A percentile compares a stretch with the other conserved stretches of the same genome.
Conservation (phyloP, 805 yeast genomes). For the Cyberlindnera mississippiensis region DNA sequence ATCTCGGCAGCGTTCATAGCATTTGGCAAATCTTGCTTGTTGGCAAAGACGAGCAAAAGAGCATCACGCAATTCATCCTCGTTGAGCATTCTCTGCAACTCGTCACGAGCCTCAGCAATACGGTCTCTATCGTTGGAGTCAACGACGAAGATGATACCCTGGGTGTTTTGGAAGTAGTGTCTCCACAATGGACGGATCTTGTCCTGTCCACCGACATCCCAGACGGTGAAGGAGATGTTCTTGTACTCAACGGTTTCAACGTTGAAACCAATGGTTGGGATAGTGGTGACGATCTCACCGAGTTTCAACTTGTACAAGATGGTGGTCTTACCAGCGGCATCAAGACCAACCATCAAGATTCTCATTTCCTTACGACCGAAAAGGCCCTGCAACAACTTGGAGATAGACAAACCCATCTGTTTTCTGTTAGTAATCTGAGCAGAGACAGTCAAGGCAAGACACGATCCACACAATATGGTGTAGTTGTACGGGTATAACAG, state of each 20-base stretch:
- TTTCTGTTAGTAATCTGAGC: too few relatives aligned
- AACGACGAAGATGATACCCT: slow-evolving; percentile 96
- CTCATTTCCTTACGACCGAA: slow-evolving; percentile 98
- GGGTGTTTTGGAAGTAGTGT: slow-evolving; percentile 98
- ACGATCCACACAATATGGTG: too few relatives aligned
- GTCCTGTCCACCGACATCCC: slow-evolving; percentile 99
- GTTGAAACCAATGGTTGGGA: slow-evolving; percentile 96
- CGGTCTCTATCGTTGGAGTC: slow-evolving; percentile 98
- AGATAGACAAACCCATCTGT: slow-evolving; percentile 93
- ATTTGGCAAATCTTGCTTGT: slow-evolving; percentile 98
- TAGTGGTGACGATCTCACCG: slow-evolving; percentile 94
- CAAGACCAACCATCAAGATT: slow-evolving; percentile 96
- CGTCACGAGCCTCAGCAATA: slow-evolving; percentile 96
- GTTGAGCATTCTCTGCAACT: slow-evolving; percentile 95
- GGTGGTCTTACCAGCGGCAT: slow-evolving; percentile 98
- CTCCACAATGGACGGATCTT: slow-evolving; percentile 98
- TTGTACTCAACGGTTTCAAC: slow-evolving; percentile 97
- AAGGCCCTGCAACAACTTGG: slow-evolving; percentile 90
- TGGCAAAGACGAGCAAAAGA: slow-evolving; percentile 90
- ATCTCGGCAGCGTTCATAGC: slow-evolving; percentile 99
- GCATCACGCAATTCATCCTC: slow-evolving; percentile 98
- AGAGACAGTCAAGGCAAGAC: too few relatives aligned
- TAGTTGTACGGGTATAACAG: too few relatives aligned
- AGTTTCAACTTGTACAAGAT: slow-evolving; percentile 90
- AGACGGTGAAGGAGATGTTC: slow-evolving; percentile 93